Percentiles rank a stretch among this genome's conserved stretches.
Evolutionary conservation across 345 rosid species (phyloP).

Genomic region (Moringa oleifera): DNA sequence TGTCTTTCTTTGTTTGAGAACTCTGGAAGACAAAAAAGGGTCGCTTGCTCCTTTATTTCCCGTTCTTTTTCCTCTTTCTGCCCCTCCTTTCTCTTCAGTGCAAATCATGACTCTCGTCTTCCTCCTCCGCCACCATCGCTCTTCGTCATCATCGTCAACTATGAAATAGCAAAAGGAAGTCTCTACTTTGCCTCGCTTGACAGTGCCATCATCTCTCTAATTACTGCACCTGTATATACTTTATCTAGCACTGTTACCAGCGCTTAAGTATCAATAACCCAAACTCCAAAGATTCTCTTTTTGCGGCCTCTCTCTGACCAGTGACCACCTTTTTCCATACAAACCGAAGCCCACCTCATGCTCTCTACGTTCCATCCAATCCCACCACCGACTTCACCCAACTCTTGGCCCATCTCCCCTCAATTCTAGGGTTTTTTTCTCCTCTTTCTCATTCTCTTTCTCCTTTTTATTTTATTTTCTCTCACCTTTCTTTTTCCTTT

Average conservation of each 20-base stretch:
- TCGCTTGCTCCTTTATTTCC: neutral
- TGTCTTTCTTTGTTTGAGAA: neutral
- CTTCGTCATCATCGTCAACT: neutral
- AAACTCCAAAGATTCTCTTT: neutral
- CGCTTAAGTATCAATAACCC: too few relatives aligned
- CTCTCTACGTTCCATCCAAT: neutral
- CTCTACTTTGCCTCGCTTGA: neutral
- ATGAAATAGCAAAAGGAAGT: neutral
- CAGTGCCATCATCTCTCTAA: neutral
- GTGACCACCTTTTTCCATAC: conserved; percentile 16
- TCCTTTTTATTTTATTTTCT: neutral
- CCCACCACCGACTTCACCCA: conserved; percentile 6
- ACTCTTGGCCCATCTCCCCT: neutral
- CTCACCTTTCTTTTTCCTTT: neutral
- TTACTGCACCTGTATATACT: neutral
- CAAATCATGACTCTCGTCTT: conserved; percentile 18
- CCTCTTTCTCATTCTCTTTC: conserved; percentile 7
- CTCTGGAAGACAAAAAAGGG: neutral
- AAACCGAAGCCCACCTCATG: conserved; percentile 22
- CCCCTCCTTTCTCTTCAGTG: neutral
- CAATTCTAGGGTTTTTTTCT: neutral
- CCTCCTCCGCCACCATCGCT: neutral
- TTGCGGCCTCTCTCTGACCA: conserved; percentile 22
- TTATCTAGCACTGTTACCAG: too few relatives aligned
- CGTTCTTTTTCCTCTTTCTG: neutral